phyloP scores from a whole-genome alignment of 1,284 basidiomycete genomes.

The Sutorius eximius region DNA sequence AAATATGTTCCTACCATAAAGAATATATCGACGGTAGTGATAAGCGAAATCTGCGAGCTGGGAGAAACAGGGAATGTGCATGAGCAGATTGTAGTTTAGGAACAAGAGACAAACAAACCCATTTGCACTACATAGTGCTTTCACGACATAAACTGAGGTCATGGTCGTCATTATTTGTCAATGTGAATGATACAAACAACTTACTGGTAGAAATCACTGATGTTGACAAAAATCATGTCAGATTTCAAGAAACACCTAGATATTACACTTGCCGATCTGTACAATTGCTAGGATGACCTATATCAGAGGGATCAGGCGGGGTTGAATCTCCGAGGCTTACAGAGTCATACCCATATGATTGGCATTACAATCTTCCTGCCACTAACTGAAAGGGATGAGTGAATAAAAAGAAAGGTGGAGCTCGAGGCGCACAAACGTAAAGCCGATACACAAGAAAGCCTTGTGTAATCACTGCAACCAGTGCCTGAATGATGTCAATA shows the following conservation, averaged over 20 bases:
- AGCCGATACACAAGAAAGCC: constrained; percentile 18
- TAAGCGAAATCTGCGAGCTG: background rate
- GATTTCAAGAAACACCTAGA: background rate
- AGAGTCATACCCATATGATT: constrained; percentile 12
- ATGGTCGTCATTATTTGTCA: background rate
- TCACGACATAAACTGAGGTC: constrained; percentile 6
- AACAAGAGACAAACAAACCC: constrained; percentile 5
- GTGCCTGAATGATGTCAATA: constrained; percentile 1
- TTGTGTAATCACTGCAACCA: constrained; percentile 1
- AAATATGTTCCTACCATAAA: background rate
- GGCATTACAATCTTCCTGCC: constrained; percentile 5
- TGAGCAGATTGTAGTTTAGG: background rate
- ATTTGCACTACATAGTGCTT: constrained; percentile 5
- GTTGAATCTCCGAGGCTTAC: background rate
- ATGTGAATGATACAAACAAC: background rate
- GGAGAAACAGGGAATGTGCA: background rate
- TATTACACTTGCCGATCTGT: constrained; percentile 9
- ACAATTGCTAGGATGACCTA: background rate
- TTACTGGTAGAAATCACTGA: constrained; percentile 5
- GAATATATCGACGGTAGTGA: background rate
- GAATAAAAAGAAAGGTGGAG: no score
- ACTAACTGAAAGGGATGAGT: constrained; percentile 5
- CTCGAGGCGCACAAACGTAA: constrained; percentile 9
- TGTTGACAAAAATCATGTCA: background rate
- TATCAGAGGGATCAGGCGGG: background rate